Conservation (phyloP, 768 basidiomycete genomes). For the Termitomyces sp. region DNA sequence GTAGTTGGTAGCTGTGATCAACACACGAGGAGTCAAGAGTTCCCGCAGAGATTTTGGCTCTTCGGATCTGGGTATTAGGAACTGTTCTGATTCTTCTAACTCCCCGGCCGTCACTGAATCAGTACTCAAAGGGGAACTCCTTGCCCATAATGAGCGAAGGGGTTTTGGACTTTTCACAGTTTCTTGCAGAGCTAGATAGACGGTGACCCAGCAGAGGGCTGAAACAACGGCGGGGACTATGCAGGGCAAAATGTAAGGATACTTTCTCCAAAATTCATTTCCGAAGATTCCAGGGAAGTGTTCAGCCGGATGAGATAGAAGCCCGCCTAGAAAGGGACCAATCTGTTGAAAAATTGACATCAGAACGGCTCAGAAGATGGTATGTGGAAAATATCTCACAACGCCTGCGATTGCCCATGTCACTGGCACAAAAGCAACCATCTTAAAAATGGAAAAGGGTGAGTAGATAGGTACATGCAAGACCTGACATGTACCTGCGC, state of each 20-base stretch:
- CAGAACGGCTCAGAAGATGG: not conserved
- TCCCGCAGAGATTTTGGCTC: conserved; percentile 38
- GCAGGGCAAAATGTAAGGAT: conserved; percentile 66
- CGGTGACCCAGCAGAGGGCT: conserved; percentile 44
- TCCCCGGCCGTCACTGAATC: not conserved
- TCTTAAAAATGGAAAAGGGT: conserved; percentile 18
- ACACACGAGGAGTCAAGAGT: conserved; percentile 46
- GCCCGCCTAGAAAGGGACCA: conserved; percentile 55
- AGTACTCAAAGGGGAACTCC: not conserved
- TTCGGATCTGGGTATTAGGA: conserved; percentile 8
- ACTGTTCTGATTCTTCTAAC: conserved; percentile 6
- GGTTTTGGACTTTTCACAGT: conserved; percentile 23
- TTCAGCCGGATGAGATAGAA: conserved; percentile 46
- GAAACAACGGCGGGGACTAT: conserved; percentile 58
- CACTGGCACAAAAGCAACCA: conserved; percentile 62
- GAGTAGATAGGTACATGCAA: not conserved
- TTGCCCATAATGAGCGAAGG: conserved; percentile 16
- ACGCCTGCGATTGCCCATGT: conserved; percentile 27
- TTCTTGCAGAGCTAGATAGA: conserved; percentile 50
- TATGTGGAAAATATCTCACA: not conserved
- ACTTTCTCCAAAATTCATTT: conserved; percentile 38
- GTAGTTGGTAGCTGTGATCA: conserved; percentile 61
- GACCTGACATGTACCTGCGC: conserved; percentile 34
- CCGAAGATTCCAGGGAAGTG: conserved; percentile 45
- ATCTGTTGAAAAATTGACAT: conserved; percentile 11